Base-by-base conservation (phyloP, 805 yeast species). In the Candida awuae region DNA sequence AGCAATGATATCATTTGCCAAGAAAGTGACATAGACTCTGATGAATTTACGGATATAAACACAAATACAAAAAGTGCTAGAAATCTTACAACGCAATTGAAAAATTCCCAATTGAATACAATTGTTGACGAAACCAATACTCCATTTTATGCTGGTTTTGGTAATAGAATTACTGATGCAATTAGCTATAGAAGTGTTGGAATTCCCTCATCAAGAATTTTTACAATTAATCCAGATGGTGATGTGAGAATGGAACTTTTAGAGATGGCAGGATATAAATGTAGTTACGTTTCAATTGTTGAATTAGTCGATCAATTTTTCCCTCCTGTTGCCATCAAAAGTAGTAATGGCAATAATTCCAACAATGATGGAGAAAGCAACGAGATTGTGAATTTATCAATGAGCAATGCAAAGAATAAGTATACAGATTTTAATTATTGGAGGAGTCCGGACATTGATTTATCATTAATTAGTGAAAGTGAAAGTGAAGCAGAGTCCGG, bases 141-240 rank as follows among this genome's bases (percentile, higher is more conserved):
- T 0, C 96, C 97, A 4, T 92, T 92, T 54, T 87, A 85, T 59
- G 98, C 98, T 12, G 98, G 98, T 0, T 92, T 92, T 59, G 98
- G 98, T 22, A 92, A 92, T 56, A 68, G 94, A 48, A 92, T 92
- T 44, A 92, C 98, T 2, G 98, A 92, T 63, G 97, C 97, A 6
- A 72, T 92, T 38, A 84, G 95, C 39, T 92, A 92, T 57, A 70
- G 97, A 51, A 82, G 87, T 8, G 97, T 92, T 7, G 87, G 92
- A 4, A 84, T 92, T 8, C 97, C 98, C 2, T 78, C 94, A 15
- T 90, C 96, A 29, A 69, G 95, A 45, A 88, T 92, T 29, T 92
- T 92, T 56, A 92, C 98, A 7, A 92, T 92, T 51, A 90, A 92
- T 53, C 88, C 97, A 2, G 86, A 84, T 46, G 96, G 97, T 3